Percentiles rank a stretch among this genome's conserved stretches.
Evolutionary conservation across 306 rosid genomes (phyloP).

Genomic region (Datisca glomerata): DNA sequence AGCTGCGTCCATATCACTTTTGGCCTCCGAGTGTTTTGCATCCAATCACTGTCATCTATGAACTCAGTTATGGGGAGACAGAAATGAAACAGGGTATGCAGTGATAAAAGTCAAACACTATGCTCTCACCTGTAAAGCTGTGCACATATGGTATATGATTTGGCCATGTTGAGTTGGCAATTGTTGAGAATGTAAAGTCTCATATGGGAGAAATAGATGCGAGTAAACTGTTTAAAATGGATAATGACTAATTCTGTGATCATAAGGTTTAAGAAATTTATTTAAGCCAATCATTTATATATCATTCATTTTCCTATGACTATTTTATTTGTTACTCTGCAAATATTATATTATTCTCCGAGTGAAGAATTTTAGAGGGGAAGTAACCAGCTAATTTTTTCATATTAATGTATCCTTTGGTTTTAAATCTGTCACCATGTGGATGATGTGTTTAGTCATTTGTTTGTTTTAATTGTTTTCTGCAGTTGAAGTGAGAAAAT

Average conservation of each 20-base stretch:
- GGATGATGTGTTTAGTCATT: neutral
- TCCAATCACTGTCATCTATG: constrained; percentile 68
- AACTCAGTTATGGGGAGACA: constrained; percentile 85
- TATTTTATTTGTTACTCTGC: neutral
- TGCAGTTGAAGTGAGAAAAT: constrained; percentile 79
- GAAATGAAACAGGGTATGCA: constrained; percentile 87
- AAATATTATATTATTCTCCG: neutral
- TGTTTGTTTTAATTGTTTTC: constrained; percentile 20
- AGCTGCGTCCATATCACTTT: constrained; percentile 70
- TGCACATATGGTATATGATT: no score
- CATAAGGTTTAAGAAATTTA: no score
- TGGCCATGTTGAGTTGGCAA: constrained; percentile 1
- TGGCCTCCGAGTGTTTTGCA: constrained; percentile 79
- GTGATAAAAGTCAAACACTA: constrained; percentile 9
- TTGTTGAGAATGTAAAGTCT: neutral
- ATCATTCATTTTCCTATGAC: no score
- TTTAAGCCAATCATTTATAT: no score
- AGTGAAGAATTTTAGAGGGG: neutral
- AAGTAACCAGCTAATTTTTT: neutral
- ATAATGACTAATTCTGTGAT: no score
- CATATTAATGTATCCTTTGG: no score
- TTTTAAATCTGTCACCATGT: no score
- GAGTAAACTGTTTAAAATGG: no score
- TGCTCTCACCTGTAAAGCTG: no score
- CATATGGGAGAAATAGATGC: neutral